Percentiles rank a stretch among this genome's conserved stretches.
phyloP scores from a whole-genome alignment of 2,329 filamentous ascomycete genomes.

The Penicillium brevicompactum region DNA sequence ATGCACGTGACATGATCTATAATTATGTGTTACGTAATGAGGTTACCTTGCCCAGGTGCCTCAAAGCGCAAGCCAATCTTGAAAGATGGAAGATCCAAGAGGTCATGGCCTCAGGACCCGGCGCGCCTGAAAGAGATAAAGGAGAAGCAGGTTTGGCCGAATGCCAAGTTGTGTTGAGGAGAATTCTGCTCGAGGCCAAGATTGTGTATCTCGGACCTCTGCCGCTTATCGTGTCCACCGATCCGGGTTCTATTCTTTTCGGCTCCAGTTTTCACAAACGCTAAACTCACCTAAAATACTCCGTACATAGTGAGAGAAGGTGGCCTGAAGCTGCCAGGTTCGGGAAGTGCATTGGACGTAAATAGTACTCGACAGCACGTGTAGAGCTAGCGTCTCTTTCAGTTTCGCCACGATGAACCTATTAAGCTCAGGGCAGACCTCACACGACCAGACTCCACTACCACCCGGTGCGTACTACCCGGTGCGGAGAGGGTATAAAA shows the following conservation, averaged over 20 bases:
- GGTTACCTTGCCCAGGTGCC: too few relatives aligned
- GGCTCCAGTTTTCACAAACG: background rate
- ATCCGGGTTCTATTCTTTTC: background rate
- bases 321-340: too few relatives aligned
- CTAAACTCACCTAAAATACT: background rate
- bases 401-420: background rate
- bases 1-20: too few relatives aligned
- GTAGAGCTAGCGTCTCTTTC: background rate
- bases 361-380: too few relatives aligned
- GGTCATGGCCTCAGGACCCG: background rate
- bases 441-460: background rate
- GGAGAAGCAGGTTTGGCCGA: background rate
- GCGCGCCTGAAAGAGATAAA: background rate
- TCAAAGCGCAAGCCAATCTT: too few relatives aligned
- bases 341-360: too few relatives aligned
- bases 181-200: background rate
- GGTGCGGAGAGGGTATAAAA: background rate
- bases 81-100: too few relatives aligned
- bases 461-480: background rate
- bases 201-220: background rate
- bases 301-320: background rate
- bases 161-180: background rate
- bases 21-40: too few relatives aligned
- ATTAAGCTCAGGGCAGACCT: background rate
- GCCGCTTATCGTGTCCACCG: background rate